phyloP scores from a whole-genome alignment of 768 basidiomycete genomes.

The Daedaleopsis sinensis region DNA sequence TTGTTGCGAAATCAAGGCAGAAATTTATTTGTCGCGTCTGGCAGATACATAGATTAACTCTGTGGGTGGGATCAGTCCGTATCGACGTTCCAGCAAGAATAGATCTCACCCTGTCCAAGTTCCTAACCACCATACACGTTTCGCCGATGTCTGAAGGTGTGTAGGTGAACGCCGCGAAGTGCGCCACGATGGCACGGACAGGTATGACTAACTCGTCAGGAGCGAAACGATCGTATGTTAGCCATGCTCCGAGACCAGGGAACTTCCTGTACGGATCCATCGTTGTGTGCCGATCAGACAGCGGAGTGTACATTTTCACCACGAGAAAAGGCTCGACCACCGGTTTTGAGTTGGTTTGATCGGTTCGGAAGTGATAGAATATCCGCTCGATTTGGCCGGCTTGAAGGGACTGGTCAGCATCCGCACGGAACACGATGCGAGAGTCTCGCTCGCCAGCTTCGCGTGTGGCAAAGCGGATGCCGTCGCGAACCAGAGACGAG shows the following conservation, averaged over 20 bases:
- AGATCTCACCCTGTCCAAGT: slow-evolving; percentile 12
- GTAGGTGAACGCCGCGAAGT: slow-evolving; percentile 10
- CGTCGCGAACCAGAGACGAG: not conserved
- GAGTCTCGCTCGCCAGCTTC: not conserved
- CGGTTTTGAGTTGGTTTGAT: fast-evolving
- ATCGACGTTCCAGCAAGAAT: too few species aligned
- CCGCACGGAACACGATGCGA: not conserved
- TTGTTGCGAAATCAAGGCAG: too few species aligned
- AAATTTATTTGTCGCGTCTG: too few species aligned
- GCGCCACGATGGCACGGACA: not conserved
- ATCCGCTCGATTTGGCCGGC: not conserved
- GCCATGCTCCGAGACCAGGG: not conserved
- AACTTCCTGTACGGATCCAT: not conserved
- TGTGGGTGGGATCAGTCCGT: too few species aligned
- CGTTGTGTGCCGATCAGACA: not conserved
- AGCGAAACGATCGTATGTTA: not conserved
- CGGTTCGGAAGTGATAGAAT: not conserved
- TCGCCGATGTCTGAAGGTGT: not conserved
- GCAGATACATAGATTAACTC: too few species aligned
- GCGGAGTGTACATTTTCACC: not conserved
- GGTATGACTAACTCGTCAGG: not conserved
- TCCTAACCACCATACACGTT: slow-evolving; percentile 1
- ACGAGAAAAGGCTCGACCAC: not conserved
- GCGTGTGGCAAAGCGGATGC: not conserved
- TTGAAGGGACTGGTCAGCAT: not conserved